Evolutionary conservation across 2,329 filamentous ascomycete genomes (phyloP), one percentile per base, ranked within the genome.

Genomic region (Alternaria infectoria): DNA sequence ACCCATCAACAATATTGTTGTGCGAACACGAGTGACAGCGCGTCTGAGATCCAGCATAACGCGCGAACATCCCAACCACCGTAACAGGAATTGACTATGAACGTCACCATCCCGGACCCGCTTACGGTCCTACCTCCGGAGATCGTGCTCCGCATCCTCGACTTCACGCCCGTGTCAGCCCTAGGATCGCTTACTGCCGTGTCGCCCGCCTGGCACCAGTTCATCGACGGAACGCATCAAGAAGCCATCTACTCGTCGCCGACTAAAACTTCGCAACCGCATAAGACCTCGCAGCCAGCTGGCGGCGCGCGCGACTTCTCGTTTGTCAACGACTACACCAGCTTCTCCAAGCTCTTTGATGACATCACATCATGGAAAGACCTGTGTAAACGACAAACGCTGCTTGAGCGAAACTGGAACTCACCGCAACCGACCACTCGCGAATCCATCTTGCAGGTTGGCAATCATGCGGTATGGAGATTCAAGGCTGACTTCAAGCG

Each of bases 401-500:
- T 62, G 25, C 56, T 62, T 6, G 44, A 26, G 43, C 56, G 44
- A 10, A 59, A 59, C 5, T 62, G 56, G 60, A 36, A 21, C 8
- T 30, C 44, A 19, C 17, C 49, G 12, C 56, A 44, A 51, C 56
- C 60, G 6, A 15, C 59, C 8, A 62, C 60, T 11, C 60, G 56
- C 19, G 49, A 62, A 12, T 62, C 60, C 3, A 45, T 62, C 3
- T 17, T 62, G 21, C 60, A 59, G 56, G 44, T 62, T 19, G 47
- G 30, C 12, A 62, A 59, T 12, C 12, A 59, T 26, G 55, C 56
- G 6, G 23, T 62, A 43, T 62, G 60, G 60, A 32, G 60, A n/a
- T 62, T 62, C 23, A 62, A 59, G 17, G 44, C 32, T 13, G 60
- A 62, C 19, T 62, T 62, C 25, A 59, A 62, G 51, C 60, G 60